These are phyloP conservation scores for Lagenidium sp. DNA, from an alignment of 352 stramenopile species.

Conservation along the genomic window DNA sequence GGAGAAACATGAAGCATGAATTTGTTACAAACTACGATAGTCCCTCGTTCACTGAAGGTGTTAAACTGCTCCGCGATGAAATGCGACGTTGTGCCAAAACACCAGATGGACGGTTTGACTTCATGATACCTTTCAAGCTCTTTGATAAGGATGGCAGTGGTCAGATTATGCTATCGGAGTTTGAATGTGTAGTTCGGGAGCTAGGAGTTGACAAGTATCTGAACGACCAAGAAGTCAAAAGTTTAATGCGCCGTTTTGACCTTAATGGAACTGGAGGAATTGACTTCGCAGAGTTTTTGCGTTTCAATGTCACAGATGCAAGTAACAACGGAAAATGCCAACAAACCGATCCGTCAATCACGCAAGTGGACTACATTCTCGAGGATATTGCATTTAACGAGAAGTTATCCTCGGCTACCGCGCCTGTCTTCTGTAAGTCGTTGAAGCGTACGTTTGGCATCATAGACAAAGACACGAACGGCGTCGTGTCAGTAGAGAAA, in stretches of 20 bases:
- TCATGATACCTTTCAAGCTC: conserved; percentile 47
- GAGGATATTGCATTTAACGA: no score
- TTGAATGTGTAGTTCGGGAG: conserved; percentile 58
- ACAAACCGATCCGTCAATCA: no score
- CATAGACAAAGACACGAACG: conserved; percentile 62
- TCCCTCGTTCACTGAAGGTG: conserved; percentile 61
- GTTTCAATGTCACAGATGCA: conserved; percentile 67
- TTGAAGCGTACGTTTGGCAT: conserved; percentile 78
- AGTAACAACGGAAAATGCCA: no score
- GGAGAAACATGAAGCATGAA: conserved; percentile 78
- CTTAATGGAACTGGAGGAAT: conserved; percentile 57
- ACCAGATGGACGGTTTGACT: conserved; percentile 70
- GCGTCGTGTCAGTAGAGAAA: conserved; percentile 25
- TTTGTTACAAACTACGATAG: conserved; percentile 80
- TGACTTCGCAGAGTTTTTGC: conserved; percentile 65
- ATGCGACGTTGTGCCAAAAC: conserved; percentile 74
- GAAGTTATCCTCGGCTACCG: conserved; percentile 26
- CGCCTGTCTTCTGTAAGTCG: conserved; percentile 44
- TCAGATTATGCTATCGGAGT: conserved; percentile 60
- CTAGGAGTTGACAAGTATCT: conserved; percentile 68
- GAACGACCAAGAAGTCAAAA: conserved; percentile 68
- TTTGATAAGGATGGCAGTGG: conserved; percentile 70
- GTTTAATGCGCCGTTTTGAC: conserved; percentile 70
- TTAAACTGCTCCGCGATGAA: conserved; percentile 58
- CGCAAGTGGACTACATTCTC: no score